Conservation (phyloP, 352 stramenopile genomes). For the Phytophthora kernoviae region DNA sequence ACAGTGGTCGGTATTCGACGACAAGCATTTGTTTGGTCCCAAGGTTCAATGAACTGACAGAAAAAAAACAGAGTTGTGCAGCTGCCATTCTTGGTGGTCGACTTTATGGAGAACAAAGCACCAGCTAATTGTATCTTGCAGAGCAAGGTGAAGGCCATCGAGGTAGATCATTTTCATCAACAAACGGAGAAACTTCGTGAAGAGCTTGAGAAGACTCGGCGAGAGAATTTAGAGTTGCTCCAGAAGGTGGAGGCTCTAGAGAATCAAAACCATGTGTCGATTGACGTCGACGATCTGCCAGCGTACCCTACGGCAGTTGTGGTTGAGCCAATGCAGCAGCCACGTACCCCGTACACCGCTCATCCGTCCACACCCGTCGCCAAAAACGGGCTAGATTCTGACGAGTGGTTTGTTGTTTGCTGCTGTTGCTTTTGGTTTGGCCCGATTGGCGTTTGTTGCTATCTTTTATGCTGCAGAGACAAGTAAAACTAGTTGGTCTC, state of each 20-base stretch:
- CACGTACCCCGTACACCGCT: no score
- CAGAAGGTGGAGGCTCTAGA: no score
- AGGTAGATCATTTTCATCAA: neutral
- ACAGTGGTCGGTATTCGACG: constrained; percentile 15
- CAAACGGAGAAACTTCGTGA: neutral
- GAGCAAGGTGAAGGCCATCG: neutral
- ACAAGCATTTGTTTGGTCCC: constrained; percentile 14
- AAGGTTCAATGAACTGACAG: neutral
- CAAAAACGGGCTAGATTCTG: no score
- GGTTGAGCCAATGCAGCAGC: no score
- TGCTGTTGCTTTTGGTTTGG: constrained; percentile 1
- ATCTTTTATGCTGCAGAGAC: neutral
- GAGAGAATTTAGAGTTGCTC: neutral
- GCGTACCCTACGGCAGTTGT: no score
- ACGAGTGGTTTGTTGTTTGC: no score
- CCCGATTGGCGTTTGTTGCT: neutral
- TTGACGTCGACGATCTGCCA: no score
- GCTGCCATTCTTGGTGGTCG: neutral
- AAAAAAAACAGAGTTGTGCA: neutral
- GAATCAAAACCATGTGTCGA: no score
- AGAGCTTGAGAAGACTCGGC: neutral
- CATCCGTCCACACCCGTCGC: no score
- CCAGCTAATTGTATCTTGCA: neutral
- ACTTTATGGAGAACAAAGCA: neutral
- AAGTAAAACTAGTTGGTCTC: no score